These are phyloP conservation scores for Setomelanomma holmii DNA, from an alignment of 2,329 filamentous ascomycete genomes.

Conservation along the genomic window DNA sequence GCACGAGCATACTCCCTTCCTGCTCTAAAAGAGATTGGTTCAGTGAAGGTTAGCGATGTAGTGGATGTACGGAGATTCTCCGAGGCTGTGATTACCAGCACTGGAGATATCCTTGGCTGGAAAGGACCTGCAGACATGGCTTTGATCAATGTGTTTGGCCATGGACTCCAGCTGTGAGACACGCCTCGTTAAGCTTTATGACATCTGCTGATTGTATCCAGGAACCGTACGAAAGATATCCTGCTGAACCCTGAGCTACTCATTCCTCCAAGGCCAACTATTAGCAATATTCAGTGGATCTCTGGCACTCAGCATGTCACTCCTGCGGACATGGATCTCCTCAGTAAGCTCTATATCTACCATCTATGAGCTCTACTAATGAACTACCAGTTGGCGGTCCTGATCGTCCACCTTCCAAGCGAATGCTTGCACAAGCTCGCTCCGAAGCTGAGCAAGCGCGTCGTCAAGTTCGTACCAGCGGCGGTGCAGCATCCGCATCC, in stretches of 20 bases:
- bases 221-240: constrained; percentile 67
- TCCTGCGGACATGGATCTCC: constrained; percentile 82
- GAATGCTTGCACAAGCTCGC: constrained; percentile 81
- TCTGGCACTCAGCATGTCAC: constrained; percentile 92
- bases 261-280: constrained; percentile 84
- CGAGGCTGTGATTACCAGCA: constrained; percentile 73
- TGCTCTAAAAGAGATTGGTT: constrained; percentile 81
- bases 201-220: constrained; percentile 34
- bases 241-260: constrained; percentile 78
- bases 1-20: constrained; percentile 87
- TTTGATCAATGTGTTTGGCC: constrained; percentile 84
- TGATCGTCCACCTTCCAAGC: constrained; percentile 85
- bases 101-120: constrained; percentile 87
- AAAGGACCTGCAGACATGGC: constrained; percentile 85
- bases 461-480: background rate
- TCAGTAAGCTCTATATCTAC: constrained; percentile 59
- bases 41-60: constrained; percentile 67
- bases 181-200: too few species aligned
- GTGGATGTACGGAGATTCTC: constrained; percentile 76
- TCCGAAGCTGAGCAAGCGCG: constrained; percentile 71
- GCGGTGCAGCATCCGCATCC: constrained; percentile 43
- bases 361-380: too few species aligned
- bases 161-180: constrained; percentile 69
- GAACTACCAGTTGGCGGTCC: constrained; percentile 72
- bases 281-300: constrained; percentile 96